Base-by-base conservation (phyloP, 495 filamentous ascomycete species). In the Lasiosphaeria hispida region DNA sequence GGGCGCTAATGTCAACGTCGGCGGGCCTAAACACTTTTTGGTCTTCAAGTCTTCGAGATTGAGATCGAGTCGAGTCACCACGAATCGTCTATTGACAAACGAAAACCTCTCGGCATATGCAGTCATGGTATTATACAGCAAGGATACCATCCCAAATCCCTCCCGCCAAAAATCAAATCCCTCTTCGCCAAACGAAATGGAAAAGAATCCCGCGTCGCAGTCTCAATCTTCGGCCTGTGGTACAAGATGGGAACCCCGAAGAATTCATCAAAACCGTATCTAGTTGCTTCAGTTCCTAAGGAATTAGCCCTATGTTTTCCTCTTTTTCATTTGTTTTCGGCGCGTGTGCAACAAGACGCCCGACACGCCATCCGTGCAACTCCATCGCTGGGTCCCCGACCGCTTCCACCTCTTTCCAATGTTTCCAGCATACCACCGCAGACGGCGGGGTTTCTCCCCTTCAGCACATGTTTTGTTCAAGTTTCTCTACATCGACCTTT, bases 211-310 rank as follows among this genome's bases (percentile, higher is more conserved):
- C 23, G 23, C 23, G 23, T 30, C 23, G 23, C 23, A 30, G 23
- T 30, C 23, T 30, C 23, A 30, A 30, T 30, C 23, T 30, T 30
- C 23, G 23, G 23, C 2, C 23, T 30, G 23, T 30, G 23, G 39
- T 33, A 56, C 33, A 53, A 34, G 48, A 14, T 55, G n/a, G 33
- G 41, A 42, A 43, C 14, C 33, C 8, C 33, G 39, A 40, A 35
- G 42, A 11, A 18, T 35, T 41, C 42, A 49, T 53, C 39, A 38
- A 41, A 39, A 53, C 57, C 41, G 23, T n/a, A 35, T 48, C 51
- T 70, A 72, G 63, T 68, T 69, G 52, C 69, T 69, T 72, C 62
- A 70, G 63, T 70, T 72, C 65, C 69, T 70, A 65, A 72, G 61
- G 51, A 72, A 72, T 72, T 72, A 72, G 69, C 65, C 65, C 63